phyloP scores from a whole-genome alignment of 2,329 filamentous ascomycete species.

The Cercospora nicotianae region DNA sequence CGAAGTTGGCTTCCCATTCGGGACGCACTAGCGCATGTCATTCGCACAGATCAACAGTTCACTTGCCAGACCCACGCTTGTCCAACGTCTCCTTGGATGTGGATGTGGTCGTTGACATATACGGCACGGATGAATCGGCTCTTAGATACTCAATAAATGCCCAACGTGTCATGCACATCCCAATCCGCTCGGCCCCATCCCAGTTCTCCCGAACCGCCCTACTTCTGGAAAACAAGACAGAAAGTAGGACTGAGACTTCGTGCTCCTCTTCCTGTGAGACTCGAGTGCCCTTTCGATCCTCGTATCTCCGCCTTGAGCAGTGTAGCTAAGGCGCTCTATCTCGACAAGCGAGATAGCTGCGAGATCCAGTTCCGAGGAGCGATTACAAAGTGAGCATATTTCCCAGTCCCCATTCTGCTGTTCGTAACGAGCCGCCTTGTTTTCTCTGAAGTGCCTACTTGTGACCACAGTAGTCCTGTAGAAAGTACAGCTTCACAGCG shows the following conservation, averaged over 20 bases:
- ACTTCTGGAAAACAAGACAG: no score
- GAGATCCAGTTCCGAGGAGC: no score
- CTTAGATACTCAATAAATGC: neutral
- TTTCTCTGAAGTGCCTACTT: no score
- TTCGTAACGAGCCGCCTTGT: no score
- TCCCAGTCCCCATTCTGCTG: no score
- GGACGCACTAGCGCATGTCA: slow-evolving; percentile 1
- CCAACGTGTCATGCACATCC: neutral
- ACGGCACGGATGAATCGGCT: neutral
- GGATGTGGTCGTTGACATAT: neutral
- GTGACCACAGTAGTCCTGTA: neutral
- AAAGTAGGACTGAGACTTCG: no score
- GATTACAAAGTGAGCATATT: no score
- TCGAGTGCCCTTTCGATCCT: no score
- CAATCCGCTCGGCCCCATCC: neutral
- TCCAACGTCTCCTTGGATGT: neutral
- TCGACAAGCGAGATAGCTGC: no score
- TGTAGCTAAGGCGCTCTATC: no score
- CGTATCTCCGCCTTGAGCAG: no score
- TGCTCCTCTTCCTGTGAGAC: no score
- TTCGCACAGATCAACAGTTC: slow-evolving; percentile 4
- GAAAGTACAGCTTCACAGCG: neutral
- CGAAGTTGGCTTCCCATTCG: slow-evolving; percentile 7
- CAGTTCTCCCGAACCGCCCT: neutral
- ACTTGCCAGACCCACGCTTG: neutral